Conservation (phyloP, 1,139 yeast genomes). For the Pneumocystis murina region DNA sequence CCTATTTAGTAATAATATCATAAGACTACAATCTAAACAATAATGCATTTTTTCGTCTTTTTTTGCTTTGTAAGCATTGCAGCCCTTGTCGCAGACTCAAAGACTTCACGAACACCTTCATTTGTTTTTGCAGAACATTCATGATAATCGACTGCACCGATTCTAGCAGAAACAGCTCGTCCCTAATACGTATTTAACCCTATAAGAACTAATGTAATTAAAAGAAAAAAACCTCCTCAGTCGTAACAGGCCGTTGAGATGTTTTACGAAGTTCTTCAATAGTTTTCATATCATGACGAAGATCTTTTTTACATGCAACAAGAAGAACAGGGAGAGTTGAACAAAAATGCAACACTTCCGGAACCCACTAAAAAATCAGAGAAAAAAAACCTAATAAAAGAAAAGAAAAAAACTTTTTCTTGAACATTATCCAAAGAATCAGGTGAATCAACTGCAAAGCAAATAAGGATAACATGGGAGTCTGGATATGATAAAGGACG, state of each 20-base stretch:
- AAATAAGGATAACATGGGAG: slow-evolving; percentile 53
- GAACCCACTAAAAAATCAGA: slow-evolving; percentile 37
- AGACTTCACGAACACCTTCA: slow-evolving; percentile 20
- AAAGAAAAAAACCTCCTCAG: slow-evolving; percentile 19
- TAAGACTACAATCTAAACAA: neutral
- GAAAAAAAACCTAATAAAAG: neutral
- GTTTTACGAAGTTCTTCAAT: slow-evolving; percentile 59
- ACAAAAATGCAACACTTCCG: slow-evolving; percentile 65
- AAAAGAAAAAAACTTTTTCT: slow-evolving; percentile 19
- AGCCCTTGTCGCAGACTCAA: slow-evolving; percentile 20
- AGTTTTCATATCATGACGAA: slow-evolving; percentile 68
- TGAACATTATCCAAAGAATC: slow-evolving; percentile 51
- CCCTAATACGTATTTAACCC: slow-evolving; percentile 28
- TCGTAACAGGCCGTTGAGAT: slow-evolving; percentile 54
- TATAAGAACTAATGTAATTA: slow-evolving; percentile 28
- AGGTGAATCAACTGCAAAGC: slow-evolving; percentile 51
- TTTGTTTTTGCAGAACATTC: slow-evolving; percentile 93
- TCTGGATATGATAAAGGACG: slow-evolving; percentile 55
- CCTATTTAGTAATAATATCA: neutral
- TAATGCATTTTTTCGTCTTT: neutral
- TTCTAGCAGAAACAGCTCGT: slow-evolving; percentile 67
- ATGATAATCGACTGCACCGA: slow-evolving; percentile 72
- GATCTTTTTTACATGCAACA: slow-evolving; percentile 84
- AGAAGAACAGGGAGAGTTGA: slow-evolving; percentile 67
- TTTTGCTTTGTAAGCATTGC: slow-evolving; percentile 29